phyloP scores from a whole-genome alignment of 1,284 basidiomycete species.

The Abortiporus biennis region DNA sequence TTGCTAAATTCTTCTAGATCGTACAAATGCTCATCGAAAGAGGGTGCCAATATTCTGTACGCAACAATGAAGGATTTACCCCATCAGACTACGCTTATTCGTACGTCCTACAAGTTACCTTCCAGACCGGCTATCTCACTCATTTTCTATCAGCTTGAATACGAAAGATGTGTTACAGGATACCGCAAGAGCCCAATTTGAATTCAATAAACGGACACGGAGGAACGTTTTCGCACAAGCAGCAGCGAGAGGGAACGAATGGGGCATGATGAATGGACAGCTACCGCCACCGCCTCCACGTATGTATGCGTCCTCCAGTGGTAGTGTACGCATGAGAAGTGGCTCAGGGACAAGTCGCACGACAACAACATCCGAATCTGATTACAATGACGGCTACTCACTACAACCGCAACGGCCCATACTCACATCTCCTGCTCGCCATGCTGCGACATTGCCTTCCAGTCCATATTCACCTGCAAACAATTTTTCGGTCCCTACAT shows the following conservation, averaged over 20 bases:
- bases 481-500: slow-evolving; percentile 38
- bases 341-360: slow-evolving; percentile 76
- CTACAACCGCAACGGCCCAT: slow-evolving; percentile 29
- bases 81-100: slow-evolving; percentile 92
- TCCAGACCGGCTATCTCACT: background rate
- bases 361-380: slow-evolving; percentile 67
- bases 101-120: slow-evolving; percentile 36
- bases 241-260: slow-evolving; percentile 55
- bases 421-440: slow-evolving; percentile 23
- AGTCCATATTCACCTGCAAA: slow-evolving; percentile 42
- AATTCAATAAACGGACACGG: slow-evolving; percentile 70
- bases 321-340: slow-evolving; percentile 57
- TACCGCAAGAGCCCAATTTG: slow-evolving; percentile 67
- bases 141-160: slow-evolving; percentile 42
- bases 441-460: slow-evolving; percentile 25
- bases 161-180: slow-evolving; percentile 74
- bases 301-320: slow-evolving; percentile 16
- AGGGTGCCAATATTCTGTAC: slow-evolving; percentile 75
- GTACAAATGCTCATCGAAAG: slow-evolving; percentile 85
- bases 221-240: slow-evolving; percentile 64
- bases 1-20: slow-evolving; percentile 46
- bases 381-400: slow-evolving; percentile 41
- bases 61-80: slow-evolving; percentile 89
- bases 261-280: slow-evolving; percentile 34
- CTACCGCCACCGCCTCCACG: slow-evolving; percentile 20